A percentile compares a stretch with the other conserved stretches of the same genome.
phyloP scores from a whole-genome alignment of 176 grass and related monocot genomes.

The Aegilops sharonensis region DNA sequence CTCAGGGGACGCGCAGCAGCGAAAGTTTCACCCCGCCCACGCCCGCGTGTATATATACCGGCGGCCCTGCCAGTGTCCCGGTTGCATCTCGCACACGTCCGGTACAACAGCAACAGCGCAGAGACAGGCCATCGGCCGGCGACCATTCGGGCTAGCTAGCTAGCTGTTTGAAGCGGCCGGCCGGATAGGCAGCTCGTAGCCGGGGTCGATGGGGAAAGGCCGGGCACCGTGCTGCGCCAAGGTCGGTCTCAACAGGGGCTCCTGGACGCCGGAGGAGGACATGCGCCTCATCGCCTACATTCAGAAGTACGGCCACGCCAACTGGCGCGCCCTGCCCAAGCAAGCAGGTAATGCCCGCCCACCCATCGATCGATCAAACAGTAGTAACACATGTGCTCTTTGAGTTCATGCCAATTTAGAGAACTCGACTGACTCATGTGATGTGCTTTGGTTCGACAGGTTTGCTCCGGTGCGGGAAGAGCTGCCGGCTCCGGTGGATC shows the following conservation, averaged over 20 bases:
- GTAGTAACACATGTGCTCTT: not conserved
- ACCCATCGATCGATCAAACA: not conserved
- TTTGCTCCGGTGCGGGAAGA: constrained; percentile 90
- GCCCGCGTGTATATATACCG: constrained; percentile 29
- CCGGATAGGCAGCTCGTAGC: not conserved
- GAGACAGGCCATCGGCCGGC: not conserved
- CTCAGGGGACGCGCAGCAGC: too few species aligned
- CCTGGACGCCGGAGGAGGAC: constrained; percentile 86
- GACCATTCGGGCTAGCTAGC: not conserved
- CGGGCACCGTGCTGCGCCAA: constrained; percentile 88
- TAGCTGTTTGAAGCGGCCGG: not conserved
- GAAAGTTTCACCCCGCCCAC: too few species aligned
- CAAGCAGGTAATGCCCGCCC: constrained; percentile 48
- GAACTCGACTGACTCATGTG: not conserved
- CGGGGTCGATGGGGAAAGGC: constrained; percentile 55
- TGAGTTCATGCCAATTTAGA: not conserved
- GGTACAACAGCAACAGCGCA: not conserved
- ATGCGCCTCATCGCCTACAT: constrained; percentile 73
- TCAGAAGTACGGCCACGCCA: constrained; percentile 69
- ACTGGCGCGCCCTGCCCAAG: constrained; percentile 90
- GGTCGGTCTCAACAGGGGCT: constrained; percentile 86
- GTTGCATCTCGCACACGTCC: constrained; percentile 24
- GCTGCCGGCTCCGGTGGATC: constrained; percentile 91
- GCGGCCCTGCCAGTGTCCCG: not conserved
- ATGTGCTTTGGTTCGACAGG: constrained; percentile 26